Conservation (phyloP, 108 stramenopile species). For the Bacterosira constricta region DNA sequence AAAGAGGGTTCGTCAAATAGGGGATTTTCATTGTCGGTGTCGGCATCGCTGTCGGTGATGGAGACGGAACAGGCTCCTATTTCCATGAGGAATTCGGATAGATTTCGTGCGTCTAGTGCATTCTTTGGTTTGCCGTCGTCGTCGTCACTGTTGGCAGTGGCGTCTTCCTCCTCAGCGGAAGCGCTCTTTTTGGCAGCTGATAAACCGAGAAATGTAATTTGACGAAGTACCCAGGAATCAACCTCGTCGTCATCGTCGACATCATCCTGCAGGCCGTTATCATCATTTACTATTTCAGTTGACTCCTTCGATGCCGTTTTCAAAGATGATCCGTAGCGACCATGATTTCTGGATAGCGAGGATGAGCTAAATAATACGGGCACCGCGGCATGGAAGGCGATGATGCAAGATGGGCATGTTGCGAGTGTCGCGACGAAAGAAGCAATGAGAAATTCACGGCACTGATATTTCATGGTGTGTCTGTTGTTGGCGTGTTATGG, state of each 20-base stretch:
- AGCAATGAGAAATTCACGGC: neutral
- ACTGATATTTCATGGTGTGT: neutral
- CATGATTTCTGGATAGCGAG: neutral
- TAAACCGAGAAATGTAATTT: conserved; percentile 32
- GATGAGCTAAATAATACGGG: neutral
- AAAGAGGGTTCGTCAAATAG: conserved; percentile 39
- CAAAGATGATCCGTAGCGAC: neutral
- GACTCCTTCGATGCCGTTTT: neutral
- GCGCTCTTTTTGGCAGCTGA: conserved; percentile 15
- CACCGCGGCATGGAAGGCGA: neutral
- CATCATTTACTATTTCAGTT: neutral
- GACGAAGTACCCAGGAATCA: conserved; percentile 49
- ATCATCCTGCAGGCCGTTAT: conserved; percentile 40
- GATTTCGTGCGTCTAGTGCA: conserved; percentile 25
- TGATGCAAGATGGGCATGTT: neutral
- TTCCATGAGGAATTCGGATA: conserved; percentile 85
- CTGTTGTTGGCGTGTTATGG: neutral
- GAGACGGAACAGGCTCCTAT: conserved; percentile 71
- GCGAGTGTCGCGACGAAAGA: neutral
- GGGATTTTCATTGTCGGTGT: conserved; percentile 59
- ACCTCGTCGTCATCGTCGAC: conserved; percentile 63
- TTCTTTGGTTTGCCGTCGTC: neutral
- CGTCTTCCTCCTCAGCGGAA: neutral
- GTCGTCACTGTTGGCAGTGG: neutral
- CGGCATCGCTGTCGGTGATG: conserved; percentile 74